A percentile compares a stretch with the other conserved stretches of the same genome.
These are phyloP conservation scores for Ballota nigra DNA, from an alignment of 257 asterid species.

Conservation along the genomic window DNA sequence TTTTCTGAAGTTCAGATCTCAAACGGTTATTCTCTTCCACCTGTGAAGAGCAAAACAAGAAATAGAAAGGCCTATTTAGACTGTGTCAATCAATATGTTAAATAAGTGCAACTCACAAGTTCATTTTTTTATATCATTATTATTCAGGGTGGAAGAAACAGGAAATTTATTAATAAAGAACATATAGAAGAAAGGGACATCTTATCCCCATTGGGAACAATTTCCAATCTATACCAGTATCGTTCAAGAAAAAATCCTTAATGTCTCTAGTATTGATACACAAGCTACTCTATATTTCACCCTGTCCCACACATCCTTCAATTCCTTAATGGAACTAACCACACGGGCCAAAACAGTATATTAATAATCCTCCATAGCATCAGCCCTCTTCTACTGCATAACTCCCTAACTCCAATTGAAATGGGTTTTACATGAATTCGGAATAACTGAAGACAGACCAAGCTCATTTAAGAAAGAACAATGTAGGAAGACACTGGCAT, in stretches of 20 bases:
- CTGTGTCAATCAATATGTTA: constrained; percentile 8
- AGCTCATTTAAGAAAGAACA: not conserved
- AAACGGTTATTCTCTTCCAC: constrained; percentile 88
- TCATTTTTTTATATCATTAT: not conserved
- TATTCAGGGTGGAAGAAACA: not conserved
- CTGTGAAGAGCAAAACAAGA: constrained; percentile 40
- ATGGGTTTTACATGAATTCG: not conserved
- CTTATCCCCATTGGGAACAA: not conserved
- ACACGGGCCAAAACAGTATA: not conserved
- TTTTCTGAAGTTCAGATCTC: constrained; percentile 78
- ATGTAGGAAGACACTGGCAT: not conserved
- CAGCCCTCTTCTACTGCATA: not conserved
- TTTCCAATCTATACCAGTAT: not conserved
- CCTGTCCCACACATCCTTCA: not conserved
- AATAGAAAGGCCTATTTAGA: not conserved
- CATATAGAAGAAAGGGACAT: not conserved
- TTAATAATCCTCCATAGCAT: not conserved
- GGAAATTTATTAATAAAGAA: not conserved
- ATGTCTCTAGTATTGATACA: not conserved
- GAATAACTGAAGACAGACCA: not conserved
- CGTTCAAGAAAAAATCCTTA: not conserved
- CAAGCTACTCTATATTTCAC: not conserved
- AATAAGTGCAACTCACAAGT: constrained; percentile 9
- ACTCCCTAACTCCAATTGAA: not conserved
- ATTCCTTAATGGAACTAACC: not conserved